A percentile compares a stretch with the other conserved stretches of the same genome.
phyloP scores from a whole-genome alignment of 2,329 filamentous ascomycete genomes.

The Calonectria pseudoturangicola region DNA sequence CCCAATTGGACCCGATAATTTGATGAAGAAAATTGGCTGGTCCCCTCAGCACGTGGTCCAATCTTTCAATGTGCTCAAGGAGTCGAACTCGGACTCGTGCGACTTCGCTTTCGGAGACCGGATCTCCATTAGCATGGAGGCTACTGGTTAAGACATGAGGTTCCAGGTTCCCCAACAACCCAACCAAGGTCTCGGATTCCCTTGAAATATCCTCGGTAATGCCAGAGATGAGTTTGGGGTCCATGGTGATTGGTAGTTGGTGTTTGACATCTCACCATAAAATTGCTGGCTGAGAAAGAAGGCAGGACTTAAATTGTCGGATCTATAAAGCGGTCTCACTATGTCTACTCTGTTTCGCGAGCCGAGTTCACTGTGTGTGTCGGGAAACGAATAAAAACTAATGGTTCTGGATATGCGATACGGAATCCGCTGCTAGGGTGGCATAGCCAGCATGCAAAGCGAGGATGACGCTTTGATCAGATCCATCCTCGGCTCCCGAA shows the following conservation, averaged over 20 bases:
- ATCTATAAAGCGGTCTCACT: constrained; percentile 12
- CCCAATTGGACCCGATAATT: constrained; percentile 62
- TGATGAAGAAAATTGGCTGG: constrained; percentile 58
- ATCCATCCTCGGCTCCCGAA: constrained; percentile 38
- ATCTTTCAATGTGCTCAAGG: constrained; percentile 35
- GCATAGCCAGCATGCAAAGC: constrained; percentile 21
- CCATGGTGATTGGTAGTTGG: constrained; percentile 40
- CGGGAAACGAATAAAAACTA: constrained; percentile 16
- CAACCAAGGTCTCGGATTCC: constrained; percentile 34
- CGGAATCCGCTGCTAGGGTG: constrained; percentile 28
- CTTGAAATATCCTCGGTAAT: constrained; percentile 36
- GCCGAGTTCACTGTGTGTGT: constrained; percentile 4
- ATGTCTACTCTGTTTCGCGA: constrained; percentile 31
- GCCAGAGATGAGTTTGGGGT: constrained; percentile 32
- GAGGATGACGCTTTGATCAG: background rate
- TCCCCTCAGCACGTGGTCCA: constrained; percentile 32
- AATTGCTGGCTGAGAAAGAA: constrained; percentile 8
- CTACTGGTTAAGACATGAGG: background rate
- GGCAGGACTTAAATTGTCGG: constrained; percentile 27
- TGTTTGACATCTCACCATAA: constrained; percentile 15
- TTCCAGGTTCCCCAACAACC: constrained; percentile 5
- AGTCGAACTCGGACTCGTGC: constrained; percentile 35
- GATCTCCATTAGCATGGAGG: background rate
- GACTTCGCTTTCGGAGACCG: constrained; percentile 29
- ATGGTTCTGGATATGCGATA: constrained; percentile 27